Evolutionary conservation across 2,329 filamentous ascomycete genomes (phyloP).

Genomic region (Phoma sp.): DNA sequence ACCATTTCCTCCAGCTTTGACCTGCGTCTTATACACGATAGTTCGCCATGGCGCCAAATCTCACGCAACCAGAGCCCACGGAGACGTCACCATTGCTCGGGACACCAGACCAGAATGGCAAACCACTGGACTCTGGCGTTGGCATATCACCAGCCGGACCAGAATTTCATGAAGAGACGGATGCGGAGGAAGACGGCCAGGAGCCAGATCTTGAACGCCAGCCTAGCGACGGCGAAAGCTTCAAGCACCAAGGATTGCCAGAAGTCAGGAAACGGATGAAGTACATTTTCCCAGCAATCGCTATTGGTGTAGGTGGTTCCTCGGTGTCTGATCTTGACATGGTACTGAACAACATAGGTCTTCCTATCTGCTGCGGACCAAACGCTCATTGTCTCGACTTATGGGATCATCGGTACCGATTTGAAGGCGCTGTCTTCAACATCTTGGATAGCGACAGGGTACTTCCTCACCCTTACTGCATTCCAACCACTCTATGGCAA

Average conservation of each 20-base stretch:
- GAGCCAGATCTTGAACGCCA: slow-evolving; percentile 47
- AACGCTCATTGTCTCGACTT: slow-evolving; percentile 78
- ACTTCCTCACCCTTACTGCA: slow-evolving; percentile 75
- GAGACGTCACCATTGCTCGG: slow-evolving; percentile 57
- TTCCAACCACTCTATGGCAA: slow-evolving; percentile 79
- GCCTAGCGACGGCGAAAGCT: slow-evolving; percentile 36
- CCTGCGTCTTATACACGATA: not conserved
- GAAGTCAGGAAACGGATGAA: slow-evolving; percentile 59
- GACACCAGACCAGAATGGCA: slow-evolving; percentile 18
- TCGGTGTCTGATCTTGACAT: too few relatives aligned
- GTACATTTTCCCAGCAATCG: slow-evolving; percentile 66
- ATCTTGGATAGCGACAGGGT: slow-evolving; percentile 73
- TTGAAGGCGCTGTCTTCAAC: slow-evolving; percentile 75
- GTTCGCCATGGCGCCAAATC: slow-evolving; percentile 5
- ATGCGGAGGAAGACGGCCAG: slow-evolving; percentile 21
- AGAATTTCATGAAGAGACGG: slow-evolving; percentile 11
- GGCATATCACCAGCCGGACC: slow-evolving; percentile 33
- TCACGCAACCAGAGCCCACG: slow-evolving; percentile 13
- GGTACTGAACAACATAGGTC: slow-evolving; percentile 54
- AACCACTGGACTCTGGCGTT: slow-evolving; percentile 28
- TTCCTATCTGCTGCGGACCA: slow-evolving; percentile 77
- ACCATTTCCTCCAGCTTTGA: not conserved
- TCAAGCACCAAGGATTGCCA: slow-evolving; percentile 53
- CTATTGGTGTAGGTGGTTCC: slow-evolving; percentile 61
- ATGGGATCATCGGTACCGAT: slow-evolving; percentile 77